phyloP scores from a whole-genome alignment of 441 rosid species.

The Gossypium gossypioides region DNA sequence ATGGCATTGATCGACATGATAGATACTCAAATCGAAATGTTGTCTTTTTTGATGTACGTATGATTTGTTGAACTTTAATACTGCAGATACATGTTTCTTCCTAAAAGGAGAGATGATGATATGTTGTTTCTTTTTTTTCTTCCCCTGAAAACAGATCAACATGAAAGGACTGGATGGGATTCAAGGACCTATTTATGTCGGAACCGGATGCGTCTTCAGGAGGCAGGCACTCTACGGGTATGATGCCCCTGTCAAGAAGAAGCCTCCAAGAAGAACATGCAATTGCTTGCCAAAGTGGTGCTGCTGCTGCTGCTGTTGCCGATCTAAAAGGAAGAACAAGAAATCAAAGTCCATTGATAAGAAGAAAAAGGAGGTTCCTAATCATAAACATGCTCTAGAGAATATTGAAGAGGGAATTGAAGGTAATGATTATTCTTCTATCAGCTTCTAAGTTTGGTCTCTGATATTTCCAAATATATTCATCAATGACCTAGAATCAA shows the following conservation, averaged over 20 bases:
- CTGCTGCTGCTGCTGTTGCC: slow-evolving; percentile 33
- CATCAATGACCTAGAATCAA: background rate
- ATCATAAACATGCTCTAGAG: slow-evolving; percentile 69
- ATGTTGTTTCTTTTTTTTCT: background rate
- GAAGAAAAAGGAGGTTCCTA: slow-evolving; percentile 54
- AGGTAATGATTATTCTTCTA: slow-evolving; percentile 33
- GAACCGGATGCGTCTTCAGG: slow-evolving; percentile 93
- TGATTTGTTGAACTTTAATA: background rate
- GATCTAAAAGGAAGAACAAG: slow-evolving; percentile 50
- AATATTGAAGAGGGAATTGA: slow-evolving; percentile 72
- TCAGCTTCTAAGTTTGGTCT: background rate
- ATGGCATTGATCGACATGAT: slow-evolving; percentile 82
- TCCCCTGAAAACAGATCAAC: slow-evolving; percentile 51
- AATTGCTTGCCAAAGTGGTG: slow-evolving; percentile 95
- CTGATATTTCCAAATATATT: background rate
- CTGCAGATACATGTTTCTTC: background rate
- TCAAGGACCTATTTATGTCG: slow-evolving; percentile 96
- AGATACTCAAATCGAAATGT: slow-evolving; percentile 86
- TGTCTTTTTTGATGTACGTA: slow-evolving; percentile 86
- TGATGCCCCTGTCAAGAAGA: slow-evolving; percentile 77
- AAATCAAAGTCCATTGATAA: slow-evolving; percentile 45
- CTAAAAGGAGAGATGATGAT: slow-evolving; percentile 5
- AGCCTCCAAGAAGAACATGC: slow-evolving; percentile 71
- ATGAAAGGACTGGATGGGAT: slow-evolving; percentile 96
- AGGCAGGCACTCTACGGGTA: slow-evolving; percentile 87